phyloP scores from a whole-genome alignment of 345 rosid species.

The Sapria himalayana region DNA sequence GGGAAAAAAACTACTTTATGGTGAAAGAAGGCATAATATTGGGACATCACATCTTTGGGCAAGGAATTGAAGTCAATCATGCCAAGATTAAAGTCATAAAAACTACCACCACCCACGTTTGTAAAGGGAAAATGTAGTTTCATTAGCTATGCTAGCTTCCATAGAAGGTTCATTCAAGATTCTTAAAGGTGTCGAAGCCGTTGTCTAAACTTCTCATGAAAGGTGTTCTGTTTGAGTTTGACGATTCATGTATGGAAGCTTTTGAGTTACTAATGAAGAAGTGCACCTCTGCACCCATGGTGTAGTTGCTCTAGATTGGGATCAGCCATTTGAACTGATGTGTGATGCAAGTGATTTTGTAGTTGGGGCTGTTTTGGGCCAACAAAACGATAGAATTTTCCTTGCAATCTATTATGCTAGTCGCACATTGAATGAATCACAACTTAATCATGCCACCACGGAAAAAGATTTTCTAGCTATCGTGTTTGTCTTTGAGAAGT shows the following conservation, averaged over 20 bases:
- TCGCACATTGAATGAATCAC: neutral
- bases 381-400: neutral
- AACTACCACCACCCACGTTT: neutral
- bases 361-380: neutral
- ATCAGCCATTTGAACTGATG: neutral
- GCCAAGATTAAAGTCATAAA: neutral
- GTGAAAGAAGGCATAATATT: neutral
- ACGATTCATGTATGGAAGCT: neutral
- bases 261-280: neutral
- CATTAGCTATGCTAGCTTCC: too few species aligned
- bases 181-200: neutral
- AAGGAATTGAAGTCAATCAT: neutral
- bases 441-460: neutral
- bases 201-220: too few species aligned
- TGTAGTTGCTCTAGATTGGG: neutral
- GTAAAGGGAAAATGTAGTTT: neutral
- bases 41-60: neutral
- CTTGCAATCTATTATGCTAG: neutral
- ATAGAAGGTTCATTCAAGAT: neutral
- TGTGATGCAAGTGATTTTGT: conserved; percentile 2
- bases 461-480: neutral
- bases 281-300: too few species aligned
- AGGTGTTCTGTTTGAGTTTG: neutral
- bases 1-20: too few species aligned
- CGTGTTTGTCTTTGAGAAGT: neutral